Percentiles rank a stretch among this genome's conserved stretches.
phyloP scores from a whole-genome alignment of 129 eudicot genomes.

The Helichrysum umbraculigerum region DNA sequence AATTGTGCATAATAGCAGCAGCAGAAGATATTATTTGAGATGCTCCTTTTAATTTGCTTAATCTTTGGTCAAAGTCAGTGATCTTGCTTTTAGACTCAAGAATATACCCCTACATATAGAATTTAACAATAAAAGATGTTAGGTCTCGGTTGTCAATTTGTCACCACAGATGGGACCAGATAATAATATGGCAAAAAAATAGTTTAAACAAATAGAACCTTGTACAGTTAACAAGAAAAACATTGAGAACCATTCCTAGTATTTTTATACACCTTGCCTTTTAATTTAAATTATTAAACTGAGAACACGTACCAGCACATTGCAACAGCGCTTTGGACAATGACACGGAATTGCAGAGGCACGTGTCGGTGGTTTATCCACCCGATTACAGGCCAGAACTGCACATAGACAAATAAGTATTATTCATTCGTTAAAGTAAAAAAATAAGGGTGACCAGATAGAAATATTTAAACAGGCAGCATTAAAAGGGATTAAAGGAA shows the following conservation, averaged over 20 bases:
- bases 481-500: neutral
- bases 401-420: constrained; percentile 23
- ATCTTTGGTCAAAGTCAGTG: constrained; percentile 54
- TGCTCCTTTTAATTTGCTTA: constrained; percentile 32
- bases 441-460: neutral
- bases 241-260: neutral
- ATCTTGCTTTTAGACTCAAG: constrained; percentile 75
- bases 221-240: neutral
- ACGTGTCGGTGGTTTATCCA: constrained; percentile 92
- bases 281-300: neutral
- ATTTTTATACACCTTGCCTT: neutral
- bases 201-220: constrained; percentile 7
- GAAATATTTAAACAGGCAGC: neutral
- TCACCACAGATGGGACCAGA: neutral
- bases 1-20: constrained; percentile 17
- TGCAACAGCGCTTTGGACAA: constrained; percentile 79
- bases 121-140: neutral
- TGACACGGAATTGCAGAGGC: constrained; percentile 90
- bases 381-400: constrained; percentile 96
- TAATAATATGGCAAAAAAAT: neutral
- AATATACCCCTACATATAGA: constrained; percentile 73
- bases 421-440: neutral
- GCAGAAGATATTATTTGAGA: constrained; percentile 25
- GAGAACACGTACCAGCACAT: constrained; percentile 65
- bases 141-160: neutral